These are phyloP conservation scores for Ascocoryne sarcoides DNA, from an alignment of 2,329 filamentous ascomycete species.

Conservation along the genomic window DNA sequence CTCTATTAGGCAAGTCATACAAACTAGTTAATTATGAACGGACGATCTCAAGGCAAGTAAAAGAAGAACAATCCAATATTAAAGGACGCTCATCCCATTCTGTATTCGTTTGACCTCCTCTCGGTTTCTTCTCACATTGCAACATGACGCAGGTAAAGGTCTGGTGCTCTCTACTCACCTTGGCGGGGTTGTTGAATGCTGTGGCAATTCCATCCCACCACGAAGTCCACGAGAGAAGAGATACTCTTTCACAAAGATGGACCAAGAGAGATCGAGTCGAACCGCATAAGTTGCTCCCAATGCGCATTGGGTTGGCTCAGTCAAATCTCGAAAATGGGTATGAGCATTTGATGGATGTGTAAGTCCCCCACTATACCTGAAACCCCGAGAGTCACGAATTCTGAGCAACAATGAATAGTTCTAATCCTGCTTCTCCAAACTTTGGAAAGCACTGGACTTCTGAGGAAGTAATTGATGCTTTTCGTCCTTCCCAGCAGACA, in stretches of 20 bases:
- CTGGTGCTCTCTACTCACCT: too few relatives aligned
- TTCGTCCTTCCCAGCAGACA: constrained; percentile 27
- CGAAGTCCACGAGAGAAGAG: constrained; percentile 20
- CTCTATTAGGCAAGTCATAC: too few relatives aligned
- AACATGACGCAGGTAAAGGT: too few relatives aligned
- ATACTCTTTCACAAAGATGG: constrained; percentile 16
- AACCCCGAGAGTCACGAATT: not conserved
- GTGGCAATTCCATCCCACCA: constrained; percentile 13
- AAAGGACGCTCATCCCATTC: too few relatives aligned
- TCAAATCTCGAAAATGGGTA: constrained; percentile 18
- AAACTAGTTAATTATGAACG: too few relatives aligned
- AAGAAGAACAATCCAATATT: too few relatives aligned
- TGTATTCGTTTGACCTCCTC: too few relatives aligned
- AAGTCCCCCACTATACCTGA: constrained; percentile 15
- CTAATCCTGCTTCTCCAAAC: not conserved
- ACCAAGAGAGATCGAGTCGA: constrained; percentile 17
- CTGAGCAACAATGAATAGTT: not conserved
- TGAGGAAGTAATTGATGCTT: constrained; percentile 27
- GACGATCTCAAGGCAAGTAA: too few relatives aligned
- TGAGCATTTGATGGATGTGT: constrained; percentile 22
- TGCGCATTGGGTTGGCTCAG: constrained; percentile 21
- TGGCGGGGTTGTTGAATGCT: too few relatives aligned
- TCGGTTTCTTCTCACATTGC: too few relatives aligned
- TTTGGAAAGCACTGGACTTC: constrained; percentile 30
- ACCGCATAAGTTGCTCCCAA: constrained; percentile 16